phyloP scores from a whole-genome alignment of 2,329 filamentous ascomycete genomes.

The Chrysosporium queenslandicum region DNA sequence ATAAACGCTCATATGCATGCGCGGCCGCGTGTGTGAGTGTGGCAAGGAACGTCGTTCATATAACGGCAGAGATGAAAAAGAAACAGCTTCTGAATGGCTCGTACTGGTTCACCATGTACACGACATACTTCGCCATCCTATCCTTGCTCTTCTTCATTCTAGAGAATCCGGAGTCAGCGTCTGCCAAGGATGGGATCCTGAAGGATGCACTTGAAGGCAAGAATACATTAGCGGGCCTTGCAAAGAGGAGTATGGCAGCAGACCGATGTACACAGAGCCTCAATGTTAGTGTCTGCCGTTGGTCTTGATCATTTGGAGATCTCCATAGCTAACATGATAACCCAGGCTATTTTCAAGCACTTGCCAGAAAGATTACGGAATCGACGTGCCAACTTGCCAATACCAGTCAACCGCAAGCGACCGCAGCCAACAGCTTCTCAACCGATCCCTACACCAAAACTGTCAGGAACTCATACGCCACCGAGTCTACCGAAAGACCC shows the following conservation, averaged over 20 bases:
- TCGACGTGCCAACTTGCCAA: constrained; percentile 37
- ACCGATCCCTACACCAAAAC: constrained; percentile 8
- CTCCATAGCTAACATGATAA: constrained; percentile 13
- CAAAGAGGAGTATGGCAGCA: constrained; percentile 76
- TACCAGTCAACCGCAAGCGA: constrained; percentile 42
- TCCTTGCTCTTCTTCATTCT: constrained; percentile 55
- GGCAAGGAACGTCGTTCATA: constrained; percentile 56
- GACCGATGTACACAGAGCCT: constrained; percentile 73
- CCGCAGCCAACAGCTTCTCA: constrained; percentile 18
- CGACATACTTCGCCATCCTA: constrained; percentile 56
- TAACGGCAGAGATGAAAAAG: constrained; percentile 55
- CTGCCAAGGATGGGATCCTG: constrained; percentile 60
- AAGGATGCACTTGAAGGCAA: constrained; percentile 77
- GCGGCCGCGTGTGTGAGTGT: constrained; percentile 57
- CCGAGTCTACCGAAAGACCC: constrained; percentile 17
- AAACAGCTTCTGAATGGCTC: constrained; percentile 51
- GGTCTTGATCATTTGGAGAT: neutral
- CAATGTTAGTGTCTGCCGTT: constrained; percentile 46
- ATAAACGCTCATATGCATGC: constrained; percentile 55
- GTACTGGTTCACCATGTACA: constrained; percentile 61
- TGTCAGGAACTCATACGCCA: constrained; percentile 17
- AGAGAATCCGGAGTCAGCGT: constrained; percentile 52
- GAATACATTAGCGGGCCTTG: constrained; percentile 67
- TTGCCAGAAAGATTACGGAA: constrained; percentile 62
- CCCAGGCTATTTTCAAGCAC: constrained; percentile 69